Conservation (phyloP, 345 rosid genomes). For the Eucalyptus marginata region DNA sequence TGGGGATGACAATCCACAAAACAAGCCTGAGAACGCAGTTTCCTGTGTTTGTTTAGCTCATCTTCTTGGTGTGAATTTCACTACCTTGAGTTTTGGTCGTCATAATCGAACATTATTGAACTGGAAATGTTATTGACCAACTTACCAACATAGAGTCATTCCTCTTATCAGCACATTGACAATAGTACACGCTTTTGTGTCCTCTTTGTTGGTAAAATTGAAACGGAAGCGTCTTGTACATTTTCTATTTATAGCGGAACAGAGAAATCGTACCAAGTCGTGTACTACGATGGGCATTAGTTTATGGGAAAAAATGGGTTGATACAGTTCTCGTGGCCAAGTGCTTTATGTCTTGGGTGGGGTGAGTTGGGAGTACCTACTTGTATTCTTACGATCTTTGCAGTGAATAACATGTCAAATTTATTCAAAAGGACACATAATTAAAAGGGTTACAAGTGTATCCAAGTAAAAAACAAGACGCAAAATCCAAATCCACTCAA, state of each 20-base stretch:
- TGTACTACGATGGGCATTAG: neutral
- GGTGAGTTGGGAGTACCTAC: neutral
- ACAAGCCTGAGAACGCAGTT: neutral
- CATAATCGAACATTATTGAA: neutral
- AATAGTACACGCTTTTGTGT: neutral
- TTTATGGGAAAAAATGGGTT: neutral
- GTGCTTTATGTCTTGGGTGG: neutral
- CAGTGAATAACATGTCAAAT: neutral
- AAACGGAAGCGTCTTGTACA: neutral
- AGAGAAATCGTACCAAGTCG: neutral
- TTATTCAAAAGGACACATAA: neutral
- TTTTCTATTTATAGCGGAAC: neutral
- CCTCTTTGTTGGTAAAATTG: neutral
- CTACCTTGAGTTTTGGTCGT: neutral
- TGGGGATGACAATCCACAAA: neutral
- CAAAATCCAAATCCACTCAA: neutral
- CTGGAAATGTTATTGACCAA: neutral
- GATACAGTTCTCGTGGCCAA: neutral
- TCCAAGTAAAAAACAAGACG: neutral
- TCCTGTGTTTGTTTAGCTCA: neutral
- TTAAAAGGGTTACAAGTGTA: neutral
- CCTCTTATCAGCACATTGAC: neutral
- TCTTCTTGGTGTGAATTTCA: neutral
- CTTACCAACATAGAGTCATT: neutral
- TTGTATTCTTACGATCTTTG: neutral